Base-by-base conservation (phyloP, 2,329 filamentous ascomycete species). In the Fusarium vanettenii region DNA sequence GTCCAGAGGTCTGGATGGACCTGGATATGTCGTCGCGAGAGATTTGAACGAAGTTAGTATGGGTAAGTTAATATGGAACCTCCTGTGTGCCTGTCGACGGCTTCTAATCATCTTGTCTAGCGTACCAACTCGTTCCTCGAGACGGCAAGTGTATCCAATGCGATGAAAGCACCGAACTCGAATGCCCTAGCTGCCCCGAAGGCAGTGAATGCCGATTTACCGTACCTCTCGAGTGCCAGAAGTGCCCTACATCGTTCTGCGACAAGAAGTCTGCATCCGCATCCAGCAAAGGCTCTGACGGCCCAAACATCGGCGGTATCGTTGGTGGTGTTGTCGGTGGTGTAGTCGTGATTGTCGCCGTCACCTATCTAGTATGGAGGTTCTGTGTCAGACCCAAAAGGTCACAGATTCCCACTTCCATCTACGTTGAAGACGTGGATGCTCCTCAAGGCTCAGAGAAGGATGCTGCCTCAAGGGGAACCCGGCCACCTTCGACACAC, bases 301-400 rank as follows among this genome's bases (percentile, higher is more conserved):
- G 89, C 9, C 89, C 93, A 9, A 95, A 94, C 76, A 87, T 92
- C 2, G 95, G 95, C 48, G 94, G 94, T 37, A 98, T 99, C 74
- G 96, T 93, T 2, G 97, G 97, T 74, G 96, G 96, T 74, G 95
- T 98, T 11, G 86, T 98, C 50, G 97, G 95, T 73, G 97, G 95
- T 75, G 83, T 98, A 16, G 88, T 89, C n/a, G 88, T 92, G 55
- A 88, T 98, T 62, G 92, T 89, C n/a, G 84, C 94, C 41, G 81
- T 94, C 63, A 92, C 92, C 4, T 97, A 95, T 78, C 84, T 97
- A 45, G 88, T 98, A 37, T 98, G 94, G 93, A 92, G 92, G 82
- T 97, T 94, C 85, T 94, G 92, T 81, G 92, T 97, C 81, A 96
- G 95, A 86, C 92, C 91, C 73, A 92, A 92, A 86, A 90, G 95